Evolutionary conservation across 2,329 filamentous ascomycete species (phyloP).

Genomic region (Rasamsonia emersonii): DNA sequence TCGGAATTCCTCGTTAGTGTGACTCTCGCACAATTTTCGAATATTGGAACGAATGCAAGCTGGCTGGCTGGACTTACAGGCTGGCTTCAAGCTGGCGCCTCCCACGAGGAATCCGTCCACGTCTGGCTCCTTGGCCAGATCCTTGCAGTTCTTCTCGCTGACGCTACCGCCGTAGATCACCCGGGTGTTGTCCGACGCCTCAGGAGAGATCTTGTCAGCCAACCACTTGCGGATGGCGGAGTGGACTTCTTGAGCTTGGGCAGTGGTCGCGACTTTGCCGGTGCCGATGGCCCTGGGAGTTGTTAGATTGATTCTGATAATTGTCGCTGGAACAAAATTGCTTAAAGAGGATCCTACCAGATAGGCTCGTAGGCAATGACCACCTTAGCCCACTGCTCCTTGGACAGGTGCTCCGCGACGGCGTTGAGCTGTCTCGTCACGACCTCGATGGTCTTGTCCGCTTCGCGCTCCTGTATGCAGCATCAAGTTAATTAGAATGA

Average conservation of each 20-base stretch:
- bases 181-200: conserved; percentile 76
- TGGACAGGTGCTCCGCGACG: conserved; percentile 56
- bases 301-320: too few species aligned
- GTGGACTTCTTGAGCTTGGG: conserved; percentile 92
- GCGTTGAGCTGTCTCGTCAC: conserved; percentile 72
- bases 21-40: conserved; percentile 7
- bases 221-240: conserved; percentile 87
- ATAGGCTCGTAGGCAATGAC: conserved; percentile 98
- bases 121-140: conserved; percentile 83
- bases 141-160: conserved; percentile 94
- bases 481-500: too few species aligned
- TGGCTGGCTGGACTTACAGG: conserved; percentile 55
- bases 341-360: conserved; percentile 59
- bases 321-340: too few species aligned
- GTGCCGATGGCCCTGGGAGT: conserved; percentile 62
- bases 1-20: background rate
- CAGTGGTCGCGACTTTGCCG: conserved; percentile 79
- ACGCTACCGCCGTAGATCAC: conserved; percentile 97
- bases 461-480: conserved; percentile 68
- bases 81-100: conserved; percentile 93
- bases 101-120: conserved; percentile 98
- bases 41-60: conserved; percentile 2
- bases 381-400: conserved; percentile 84
- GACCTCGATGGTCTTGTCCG: conserved; percentile 67
- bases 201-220: conserved; percentile 60